These are phyloP conservation scores for Fusarium citri DNA, from an alignment of 2,329 filamentous ascomycete species.

Conservation along the genomic window DNA sequence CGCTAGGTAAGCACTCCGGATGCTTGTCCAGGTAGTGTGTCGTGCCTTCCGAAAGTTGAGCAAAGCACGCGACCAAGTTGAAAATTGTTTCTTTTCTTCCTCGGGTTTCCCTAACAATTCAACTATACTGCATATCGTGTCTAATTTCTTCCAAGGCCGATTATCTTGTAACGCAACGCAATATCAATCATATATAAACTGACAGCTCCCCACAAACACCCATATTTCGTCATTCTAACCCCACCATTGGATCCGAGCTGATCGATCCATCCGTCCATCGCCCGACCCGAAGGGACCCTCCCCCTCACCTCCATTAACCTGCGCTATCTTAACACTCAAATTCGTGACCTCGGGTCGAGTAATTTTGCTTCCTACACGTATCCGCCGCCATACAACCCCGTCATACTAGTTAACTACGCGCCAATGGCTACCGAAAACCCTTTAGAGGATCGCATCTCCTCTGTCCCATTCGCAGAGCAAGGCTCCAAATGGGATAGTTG, in stretches of 20 bases:
- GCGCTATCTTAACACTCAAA: constrained; percentile 21
- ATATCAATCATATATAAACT: not conserved
- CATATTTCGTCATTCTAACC: constrained; percentile 39
- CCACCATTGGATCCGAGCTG: constrained; percentile 33
- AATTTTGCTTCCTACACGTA: not conserved
- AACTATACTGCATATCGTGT: not conserved
- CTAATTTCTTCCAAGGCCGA: not conserved
- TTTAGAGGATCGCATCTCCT: constrained; percentile 52
- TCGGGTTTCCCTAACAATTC: not conserved
- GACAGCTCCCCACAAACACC: constrained; percentile 14
- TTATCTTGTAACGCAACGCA: not conserved
- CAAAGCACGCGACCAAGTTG: constrained; percentile 34
- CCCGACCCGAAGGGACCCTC: constrained; percentile 31
- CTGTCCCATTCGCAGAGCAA: constrained; percentile 51
- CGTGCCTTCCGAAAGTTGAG: constrained; percentile 14
- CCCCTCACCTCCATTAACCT: constrained; percentile 31
- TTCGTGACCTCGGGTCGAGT: constrained; percentile 3
- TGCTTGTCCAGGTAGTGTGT: constrained; percentile 4
- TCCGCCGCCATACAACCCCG: not conserved
- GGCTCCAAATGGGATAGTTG: constrained; percentile 59
- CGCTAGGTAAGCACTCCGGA: constrained; percentile 24
- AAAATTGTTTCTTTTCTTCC: not conserved
- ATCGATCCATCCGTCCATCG: constrained; percentile 35
- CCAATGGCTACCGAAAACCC: constrained; percentile 42
- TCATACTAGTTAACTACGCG: not conserved